A percentile compares a stretch with the other conserved stretches of the same genome.
Conservation (phyloP, 306 rosid genomes). For the Corylus avellana region DNA sequence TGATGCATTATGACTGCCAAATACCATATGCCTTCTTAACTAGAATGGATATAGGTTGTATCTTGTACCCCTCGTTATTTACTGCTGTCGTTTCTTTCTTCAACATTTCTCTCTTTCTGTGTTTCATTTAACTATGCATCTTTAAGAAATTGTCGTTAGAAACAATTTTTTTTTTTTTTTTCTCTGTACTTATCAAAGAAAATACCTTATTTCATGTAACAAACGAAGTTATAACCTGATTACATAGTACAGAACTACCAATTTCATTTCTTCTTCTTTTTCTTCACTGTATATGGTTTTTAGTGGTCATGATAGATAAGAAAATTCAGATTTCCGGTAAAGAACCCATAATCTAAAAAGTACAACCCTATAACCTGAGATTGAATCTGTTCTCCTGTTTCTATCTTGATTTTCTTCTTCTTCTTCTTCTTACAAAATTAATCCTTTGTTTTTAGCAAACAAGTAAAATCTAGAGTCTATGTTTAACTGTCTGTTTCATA, state of each 20-base stretch:
- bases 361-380: neutral
- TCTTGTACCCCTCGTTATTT: neutral
- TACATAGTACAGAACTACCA: neutral
- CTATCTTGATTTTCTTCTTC: neutral
- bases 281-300: neutral
- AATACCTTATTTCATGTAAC: neutral
- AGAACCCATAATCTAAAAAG: conserved; percentile 8
- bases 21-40: neutral
- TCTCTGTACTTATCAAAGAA: no score
- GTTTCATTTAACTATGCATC: neutral
- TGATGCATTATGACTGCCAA: neutral
- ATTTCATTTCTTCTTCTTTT: neutral
- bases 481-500: conserved; percentile 26
- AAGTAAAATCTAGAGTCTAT: conserved; percentile 8
- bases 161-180: no score
- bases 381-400: neutral
- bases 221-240: neutral
- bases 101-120: no score
- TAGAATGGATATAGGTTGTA: neutral
- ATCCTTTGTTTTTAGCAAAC: conserved; percentile 16
- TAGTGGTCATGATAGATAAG: neutral
- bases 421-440: neutral
- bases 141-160: neutral
- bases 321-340: neutral
- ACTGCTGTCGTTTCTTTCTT: no score